Conservation (phyloP, 169 alveolate genomes). For the Cryptosporidium felis region DNA sequence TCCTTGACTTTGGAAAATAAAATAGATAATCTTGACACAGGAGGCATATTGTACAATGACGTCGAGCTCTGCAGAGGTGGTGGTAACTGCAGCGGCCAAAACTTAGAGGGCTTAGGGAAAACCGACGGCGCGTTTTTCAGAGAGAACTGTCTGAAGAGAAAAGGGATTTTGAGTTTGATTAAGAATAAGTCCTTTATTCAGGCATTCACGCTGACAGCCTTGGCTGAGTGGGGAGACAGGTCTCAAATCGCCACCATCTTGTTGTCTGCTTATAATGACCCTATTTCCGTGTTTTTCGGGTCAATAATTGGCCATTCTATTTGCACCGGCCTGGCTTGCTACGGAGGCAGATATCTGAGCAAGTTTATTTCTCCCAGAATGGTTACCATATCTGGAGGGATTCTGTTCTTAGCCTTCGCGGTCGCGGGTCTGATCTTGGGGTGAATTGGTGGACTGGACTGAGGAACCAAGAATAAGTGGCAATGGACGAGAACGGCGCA, state of each 20-base stretch:
- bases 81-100: not conserved
- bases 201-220: conserved; percentile 68
- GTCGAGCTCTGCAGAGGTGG: conserved; percentile 17
- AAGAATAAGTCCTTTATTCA: conserved; percentile 52
- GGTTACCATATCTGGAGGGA: conserved; percentile 77
- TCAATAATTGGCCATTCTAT: conserved; percentile 73
- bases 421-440: conserved; percentile 8
- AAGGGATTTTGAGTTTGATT: not conserved
- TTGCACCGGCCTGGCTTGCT: conserved; percentile 74
- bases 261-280: conserved; percentile 73
- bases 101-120: not conserved
- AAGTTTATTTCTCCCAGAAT: conserved; percentile 72
- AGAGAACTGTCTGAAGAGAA: not conserved
- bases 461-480: too few species aligned
- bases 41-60: conserved; percentile 19
- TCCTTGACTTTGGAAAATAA: not conserved
- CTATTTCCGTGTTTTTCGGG: conserved; percentile 74
- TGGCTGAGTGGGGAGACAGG: conserved; percentile 81
- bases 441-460: too few species aligned
- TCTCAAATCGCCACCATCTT: conserved; percentile 77
- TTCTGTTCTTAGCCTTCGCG: conserved; percentile 73
- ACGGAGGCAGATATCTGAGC: conserved; percentile 71
- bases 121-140: not conserved
- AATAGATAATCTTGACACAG: conserved; percentile 7
- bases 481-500: too few species aligned